Evolutionary conservation across 106 monocot genomes (phyloP).

Genomic region (Acanthochlamys bracteata): DNA sequence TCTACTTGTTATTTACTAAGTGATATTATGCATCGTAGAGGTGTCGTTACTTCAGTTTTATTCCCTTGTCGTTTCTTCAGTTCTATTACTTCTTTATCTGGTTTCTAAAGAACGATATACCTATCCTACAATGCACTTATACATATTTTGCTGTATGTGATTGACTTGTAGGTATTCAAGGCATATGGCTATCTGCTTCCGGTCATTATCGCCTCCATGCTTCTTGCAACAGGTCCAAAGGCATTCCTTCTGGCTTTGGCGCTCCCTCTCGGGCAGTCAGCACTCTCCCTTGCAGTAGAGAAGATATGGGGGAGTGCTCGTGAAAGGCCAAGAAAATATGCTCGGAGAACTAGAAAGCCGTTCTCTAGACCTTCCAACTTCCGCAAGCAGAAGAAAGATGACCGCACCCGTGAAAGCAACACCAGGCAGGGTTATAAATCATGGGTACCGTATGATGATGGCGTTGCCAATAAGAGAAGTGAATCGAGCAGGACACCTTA

Average conservation of each 20-base stretch:
- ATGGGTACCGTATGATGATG: constrained; percentile 25
- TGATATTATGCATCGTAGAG: no score
- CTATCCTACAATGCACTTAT: background rate
- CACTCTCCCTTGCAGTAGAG: constrained; percentile 50
- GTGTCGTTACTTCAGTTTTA: no score
- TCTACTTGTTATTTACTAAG: no score
- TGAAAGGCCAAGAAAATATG: constrained; percentile 18
- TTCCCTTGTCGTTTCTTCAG: background rate
- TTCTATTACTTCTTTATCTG: background rate
- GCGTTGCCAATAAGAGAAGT: background rate
- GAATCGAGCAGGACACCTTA: constrained; percentile 12
- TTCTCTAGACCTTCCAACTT: constrained; percentile 18
- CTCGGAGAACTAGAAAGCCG: constrained; percentile 26
- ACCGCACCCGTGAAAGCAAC: background rate
- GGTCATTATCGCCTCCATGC: constrained; percentile 65
- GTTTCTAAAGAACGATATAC: background rate
- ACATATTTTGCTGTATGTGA: background rate
- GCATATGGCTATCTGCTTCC: constrained; percentile 72
- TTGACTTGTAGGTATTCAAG: constrained; percentile 59
- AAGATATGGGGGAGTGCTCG: constrained; percentile 53
- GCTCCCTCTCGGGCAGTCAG: constrained; percentile 76
- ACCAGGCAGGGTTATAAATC: constrained; percentile 33
- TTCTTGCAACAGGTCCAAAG: constrained; percentile 73
- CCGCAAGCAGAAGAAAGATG: constrained; percentile 19
- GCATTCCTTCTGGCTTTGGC: constrained; percentile 87